A percentile compares a stretch with the other conserved stretches of the same genome.
Evolutionary conservation across 345 rosid genomes (phyloP).

Genomic region (Citropsis articulata): DNA sequence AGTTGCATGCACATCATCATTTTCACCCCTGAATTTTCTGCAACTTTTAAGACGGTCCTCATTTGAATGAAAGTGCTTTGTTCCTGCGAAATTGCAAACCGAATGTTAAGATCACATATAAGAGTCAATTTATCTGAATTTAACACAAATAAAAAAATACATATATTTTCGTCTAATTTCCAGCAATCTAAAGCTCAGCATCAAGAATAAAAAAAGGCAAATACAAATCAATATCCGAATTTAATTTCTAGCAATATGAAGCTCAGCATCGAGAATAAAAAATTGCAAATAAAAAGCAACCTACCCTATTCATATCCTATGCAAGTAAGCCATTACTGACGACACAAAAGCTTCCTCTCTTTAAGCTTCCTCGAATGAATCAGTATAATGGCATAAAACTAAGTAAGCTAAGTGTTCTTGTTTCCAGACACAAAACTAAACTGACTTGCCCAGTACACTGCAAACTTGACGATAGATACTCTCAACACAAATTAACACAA

Average conservation of each 20-base stretch:
- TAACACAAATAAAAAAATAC: no score
- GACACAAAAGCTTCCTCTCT: background rate
- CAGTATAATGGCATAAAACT: constrained; percentile 15
- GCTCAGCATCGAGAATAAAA: background rate
- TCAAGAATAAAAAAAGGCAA: no score
- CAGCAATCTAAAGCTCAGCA: background rate
- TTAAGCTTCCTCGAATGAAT: background rate
- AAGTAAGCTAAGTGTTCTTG: background rate
- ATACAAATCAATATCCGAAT: no score
- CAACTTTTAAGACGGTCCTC: no score
- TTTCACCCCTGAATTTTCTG: no score
- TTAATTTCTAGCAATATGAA: background rate
- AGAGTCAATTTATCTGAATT: no score
- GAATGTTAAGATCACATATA: no score
- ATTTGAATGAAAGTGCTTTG: no score
- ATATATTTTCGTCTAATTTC: no score
- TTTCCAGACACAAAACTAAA: background rate
- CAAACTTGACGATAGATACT: background rate
- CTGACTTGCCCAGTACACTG: background rate
- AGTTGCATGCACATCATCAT: no score
- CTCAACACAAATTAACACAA: no score
- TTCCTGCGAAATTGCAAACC: no score
- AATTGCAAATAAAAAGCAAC: background rate
- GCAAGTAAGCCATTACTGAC: background rate
- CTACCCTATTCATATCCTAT: background rate